phyloP scores from a whole-genome alignment of 202 grass and related monocot species.

The Saccharum hybrid region DNA sequence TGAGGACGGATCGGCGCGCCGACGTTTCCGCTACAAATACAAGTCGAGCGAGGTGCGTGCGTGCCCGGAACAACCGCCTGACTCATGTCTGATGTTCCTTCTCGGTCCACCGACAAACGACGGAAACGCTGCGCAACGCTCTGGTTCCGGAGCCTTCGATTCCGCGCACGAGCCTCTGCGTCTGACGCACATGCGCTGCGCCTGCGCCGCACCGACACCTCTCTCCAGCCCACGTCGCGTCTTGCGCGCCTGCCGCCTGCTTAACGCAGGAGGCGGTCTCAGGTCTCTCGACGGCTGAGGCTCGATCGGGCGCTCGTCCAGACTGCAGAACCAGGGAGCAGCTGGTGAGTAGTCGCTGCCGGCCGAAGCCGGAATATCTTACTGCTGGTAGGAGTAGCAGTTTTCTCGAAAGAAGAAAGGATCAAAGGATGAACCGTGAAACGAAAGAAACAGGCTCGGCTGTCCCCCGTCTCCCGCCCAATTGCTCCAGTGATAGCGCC shows the following conservation, averaged over 20 bases:
- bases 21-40: neutral
- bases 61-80: neutral
- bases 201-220: slow-evolving; percentile 1
- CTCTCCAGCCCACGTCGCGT: no score
- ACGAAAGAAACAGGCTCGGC: neutral
- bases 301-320: neutral
- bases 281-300: no score
- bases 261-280: no score
- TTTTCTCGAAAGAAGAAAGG: neutral
- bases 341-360: slow-evolving; percentile 6
- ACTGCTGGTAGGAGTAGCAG: no score
- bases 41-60: neutral
- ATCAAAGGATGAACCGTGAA: no score
- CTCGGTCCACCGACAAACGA: neutral
- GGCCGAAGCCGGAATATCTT: neutral
- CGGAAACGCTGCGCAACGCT: neutral
- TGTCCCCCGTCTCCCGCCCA: neutral
- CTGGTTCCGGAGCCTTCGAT: neutral
- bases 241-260: no score
- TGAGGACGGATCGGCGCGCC: neutral
- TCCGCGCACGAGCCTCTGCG: neutral
- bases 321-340: neutral
- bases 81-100: neutral
- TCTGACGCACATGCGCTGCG: neutral
- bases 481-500: neutral